Evolutionary conservation across 768 basidiomycete species (phyloP), one percentile per base, ranked within the genome.

Genomic region (Suillus americanus): DNA sequence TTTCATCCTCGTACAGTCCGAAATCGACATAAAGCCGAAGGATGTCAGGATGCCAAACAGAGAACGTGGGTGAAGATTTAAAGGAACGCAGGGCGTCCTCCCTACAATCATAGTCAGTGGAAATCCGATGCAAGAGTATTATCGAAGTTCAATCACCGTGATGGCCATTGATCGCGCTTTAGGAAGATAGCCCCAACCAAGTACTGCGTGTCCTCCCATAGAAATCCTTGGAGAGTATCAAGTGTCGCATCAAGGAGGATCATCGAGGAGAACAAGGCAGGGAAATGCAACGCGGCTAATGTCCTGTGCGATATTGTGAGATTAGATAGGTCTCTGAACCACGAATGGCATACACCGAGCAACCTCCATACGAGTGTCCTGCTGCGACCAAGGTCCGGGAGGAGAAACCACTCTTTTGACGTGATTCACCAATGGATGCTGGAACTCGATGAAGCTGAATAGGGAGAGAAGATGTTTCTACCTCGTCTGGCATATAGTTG

Each of bases 331-430:
- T 20, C 25, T 41, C n/a, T 60, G 20, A 14, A 33, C 61, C 5
- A 65, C 12, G 57, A 62, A 63, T 14, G 62, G 80, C 91, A 71
- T 72, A 93, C 88, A 86, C 82, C 1, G 87, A 86, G 70, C 88
- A 89, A 3, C 91, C 95, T 25, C 95, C 93, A 62, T 92, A 88
- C 0, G 94, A 95, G 71, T 97, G 96, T 0, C 94, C 95, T 3
- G 93, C 78, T 5, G 80, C 87, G 30, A 94, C 79, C 3, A 95
- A 69, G 23, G 75, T 84, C 40, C 89, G 82, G 3, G 77, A 66
- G 2, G 56, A 66, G 70, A 88, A 86, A 0, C 91, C 91, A 35
- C 72, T 67, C 5, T 66, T 64, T 48, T 73, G 71, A 40, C 91
- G 84, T 16, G 69, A 62, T 2, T 76, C 70, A 0, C 84, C 75